Evolutionary conservation across 2,329 filamentous ascomycete species (phyloP), one percentile per base, ranked within the genome.

Genomic region (Phaeophleospora eucalypticola): DNA sequence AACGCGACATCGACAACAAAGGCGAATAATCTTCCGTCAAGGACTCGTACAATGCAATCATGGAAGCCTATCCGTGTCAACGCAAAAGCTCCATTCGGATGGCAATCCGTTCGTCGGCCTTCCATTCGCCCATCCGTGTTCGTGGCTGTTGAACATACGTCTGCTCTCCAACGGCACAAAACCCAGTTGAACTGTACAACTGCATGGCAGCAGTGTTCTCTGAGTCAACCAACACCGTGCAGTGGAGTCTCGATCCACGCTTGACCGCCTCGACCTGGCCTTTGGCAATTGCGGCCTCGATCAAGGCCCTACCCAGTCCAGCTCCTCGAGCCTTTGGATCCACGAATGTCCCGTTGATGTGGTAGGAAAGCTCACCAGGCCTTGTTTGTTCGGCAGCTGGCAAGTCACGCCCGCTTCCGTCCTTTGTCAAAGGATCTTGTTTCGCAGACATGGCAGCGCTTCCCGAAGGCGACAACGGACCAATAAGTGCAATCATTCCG

Each of bases 281-380:
- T 17, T 56, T 46, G 2, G 34, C 42, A 14, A 65, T 19, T 9
- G 63, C 63, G 21, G 56, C 52, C 14, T 56, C 47, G 10, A 67
- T 49, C 19, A 68, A 49, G 10, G 40, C 49, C 27, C 43, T 56
- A 4, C 64, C 65, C 8, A 67, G 20, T 9, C 65, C 64, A n/a
- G 15, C 21, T 3, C 58, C 43, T 32, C 64, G 49, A 8, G 55
- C 57, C n/a, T 41, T 40, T 7, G 59, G 54, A 4, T 56, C 41
- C 6, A 67, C 61, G 44, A 64, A 67, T 24, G 61, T 55, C 24
- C 55, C 63, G 41, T 56, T 62, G 2, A 65, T 52, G 33, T 61
- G 54, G 51, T 58, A 59, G 24, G 24, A 29, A 12, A 29, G 24
- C 24, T 29, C 12, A 41, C 53, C 51, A 15, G 45, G 19, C 18